Base-by-base conservation (phyloP, 352 stramenopile genomes). In the Globisporangium echinulatum region DNA sequence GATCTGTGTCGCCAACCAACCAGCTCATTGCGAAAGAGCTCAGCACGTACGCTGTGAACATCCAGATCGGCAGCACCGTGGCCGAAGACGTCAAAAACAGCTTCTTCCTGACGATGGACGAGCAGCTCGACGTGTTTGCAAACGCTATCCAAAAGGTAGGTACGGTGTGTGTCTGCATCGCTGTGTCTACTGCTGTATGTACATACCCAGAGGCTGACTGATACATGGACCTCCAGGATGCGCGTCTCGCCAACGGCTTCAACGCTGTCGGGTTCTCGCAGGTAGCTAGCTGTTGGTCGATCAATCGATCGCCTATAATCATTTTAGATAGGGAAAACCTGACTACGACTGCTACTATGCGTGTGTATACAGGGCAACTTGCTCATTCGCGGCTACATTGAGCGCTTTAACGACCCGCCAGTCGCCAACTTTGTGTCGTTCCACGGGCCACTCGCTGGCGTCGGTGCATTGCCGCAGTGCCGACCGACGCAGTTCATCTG, bases 181-280 rank as follows among this genome's bases (percentile, higher is more conserved):
- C 25, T 33, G 25, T 33, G 25, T 33, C 25, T 33, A 1, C 25
- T 33, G 25, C 25, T 33, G 25, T 33, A 3, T 33, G 25, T 2
- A 33, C 2, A 33, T 33, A 33, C 25, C 25, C 25, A 33, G 25
- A 33, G 25, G 2, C 25, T 33, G 25, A 33, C 25, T 1, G 2
- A 33, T 33, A 1, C 25, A 33, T 33, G 25, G 5, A 5, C 38
- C 46, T 19, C 9, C 52, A 94, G 71, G 92, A 98, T 59, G 63
- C 85, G 0, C 72, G 91, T 5, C 78, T 98, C 4, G 56, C 61
- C 0, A 73, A 79, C 33, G 94, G 94, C n/a, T 98, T 98, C 69
- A 97, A 98, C 75, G 90, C 82, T 3, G 82, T 92, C 44, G 94
- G 94, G 0, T 96, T 98, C 54, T 97, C 88, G 25, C 94, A 98